phyloP scores from a whole-genome alignment of 208 protist species.

The Wallacemonas rigidus region DNA sequence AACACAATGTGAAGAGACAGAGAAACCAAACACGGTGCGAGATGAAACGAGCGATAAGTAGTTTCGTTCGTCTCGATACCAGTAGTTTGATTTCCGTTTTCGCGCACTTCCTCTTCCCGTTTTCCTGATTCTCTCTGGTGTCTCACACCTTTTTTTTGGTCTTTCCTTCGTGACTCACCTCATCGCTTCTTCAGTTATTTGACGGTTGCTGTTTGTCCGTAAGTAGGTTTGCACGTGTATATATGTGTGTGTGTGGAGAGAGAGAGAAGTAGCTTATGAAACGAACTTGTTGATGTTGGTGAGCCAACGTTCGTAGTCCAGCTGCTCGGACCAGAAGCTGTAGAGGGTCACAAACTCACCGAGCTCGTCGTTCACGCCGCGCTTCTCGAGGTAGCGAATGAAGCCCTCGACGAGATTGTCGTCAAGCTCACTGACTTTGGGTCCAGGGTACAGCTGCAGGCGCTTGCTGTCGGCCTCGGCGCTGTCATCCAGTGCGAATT shows the following conservation, averaged over 20 bases:
- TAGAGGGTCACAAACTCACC: slow-evolving; percentile 81
- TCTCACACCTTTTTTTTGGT: too few relatives aligned
- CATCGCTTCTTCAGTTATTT: too few relatives aligned
- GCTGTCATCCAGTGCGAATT: slow-evolving; percentile 60
- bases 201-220: too few relatives aligned
- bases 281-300: slow-evolving; percentile 75
- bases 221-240: too few relatives aligned
- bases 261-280: slow-evolving; percentile 31
- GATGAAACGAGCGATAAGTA: too few relatives aligned
- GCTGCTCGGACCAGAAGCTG: slow-evolving; percentile 89
- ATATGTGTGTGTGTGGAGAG: too few relatives aligned
- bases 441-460: slow-evolving; percentile 71
- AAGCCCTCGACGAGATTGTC: slow-evolving; percentile 74
- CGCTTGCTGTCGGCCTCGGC: slow-evolving; percentile 56
- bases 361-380: slow-evolving; percentile 80
- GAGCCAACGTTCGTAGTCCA: slow-evolving; percentile 91
- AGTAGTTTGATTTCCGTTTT: too few relatives aligned
- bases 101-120: too few relatives aligned
- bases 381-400: slow-evolving; percentile 79
- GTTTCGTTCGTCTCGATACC: too few relatives aligned
- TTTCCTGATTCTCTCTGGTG: too few relatives aligned
- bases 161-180: too few relatives aligned
- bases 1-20: not conserved
- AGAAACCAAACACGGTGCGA: slow-evolving; percentile 5
- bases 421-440: slow-evolving; percentile 78